Conservation (phyloP, 23 red algal species). For the Gracilaria caudata region DNA sequence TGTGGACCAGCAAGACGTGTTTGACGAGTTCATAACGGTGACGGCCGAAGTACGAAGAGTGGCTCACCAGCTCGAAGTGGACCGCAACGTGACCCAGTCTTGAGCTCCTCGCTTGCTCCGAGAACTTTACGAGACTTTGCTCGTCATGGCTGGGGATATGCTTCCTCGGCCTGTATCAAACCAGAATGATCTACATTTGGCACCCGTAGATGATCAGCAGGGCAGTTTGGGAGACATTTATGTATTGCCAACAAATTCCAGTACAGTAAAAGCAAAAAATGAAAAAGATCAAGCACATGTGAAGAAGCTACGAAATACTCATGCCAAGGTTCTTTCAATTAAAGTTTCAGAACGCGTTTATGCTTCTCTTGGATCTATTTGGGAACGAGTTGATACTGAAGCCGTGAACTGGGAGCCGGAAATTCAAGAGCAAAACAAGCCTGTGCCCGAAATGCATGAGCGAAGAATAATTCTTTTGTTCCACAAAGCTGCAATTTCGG, state of each 20-base stretch:
- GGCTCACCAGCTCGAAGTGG: background rate
- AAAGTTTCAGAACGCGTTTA: background rate
- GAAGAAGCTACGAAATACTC: background rate
- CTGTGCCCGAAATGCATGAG: background rate
- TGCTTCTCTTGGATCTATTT: background rate
- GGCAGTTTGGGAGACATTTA: background rate
- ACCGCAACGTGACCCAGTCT: background rate
- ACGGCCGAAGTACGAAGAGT: background rate
- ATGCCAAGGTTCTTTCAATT: background rate
- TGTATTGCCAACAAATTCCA: background rate
- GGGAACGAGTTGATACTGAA: background rate
- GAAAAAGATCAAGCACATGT: background rate
- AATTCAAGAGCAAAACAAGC: background rate
- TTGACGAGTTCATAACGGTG: background rate
- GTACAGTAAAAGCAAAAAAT: background rate
- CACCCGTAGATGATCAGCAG: no score
- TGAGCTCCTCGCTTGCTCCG: background rate
- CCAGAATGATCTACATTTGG: background rate
- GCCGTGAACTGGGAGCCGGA: background rate
- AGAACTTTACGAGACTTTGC: conserved; percentile 5
- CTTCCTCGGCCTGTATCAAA: background rate
- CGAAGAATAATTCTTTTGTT: conserved; percentile 2
- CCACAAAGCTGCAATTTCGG: background rate
- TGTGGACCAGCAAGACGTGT: background rate
- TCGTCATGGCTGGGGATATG: background rate